A percentile compares a stretch with the other conserved stretches of the same genome.
These are phyloP conservation scores for Lentinula sp. DNA, from an alignment of 768 basidiomycete species.

Conservation along the genomic window DNA sequence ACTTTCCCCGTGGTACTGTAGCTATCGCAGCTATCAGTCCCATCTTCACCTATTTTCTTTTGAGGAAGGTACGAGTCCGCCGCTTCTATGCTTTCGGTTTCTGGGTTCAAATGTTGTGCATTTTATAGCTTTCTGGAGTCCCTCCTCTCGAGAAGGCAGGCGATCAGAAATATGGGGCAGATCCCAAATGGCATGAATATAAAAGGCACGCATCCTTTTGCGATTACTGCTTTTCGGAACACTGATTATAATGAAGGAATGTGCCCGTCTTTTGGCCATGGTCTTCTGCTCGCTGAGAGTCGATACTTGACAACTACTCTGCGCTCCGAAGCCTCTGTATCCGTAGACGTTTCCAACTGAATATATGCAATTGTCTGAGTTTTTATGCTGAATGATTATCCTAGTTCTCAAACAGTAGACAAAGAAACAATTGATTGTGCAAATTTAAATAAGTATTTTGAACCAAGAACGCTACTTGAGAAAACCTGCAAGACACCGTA, in stretches of 20 bases:
- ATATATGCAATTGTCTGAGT: no score
- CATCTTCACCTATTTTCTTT: constrained; percentile 56
- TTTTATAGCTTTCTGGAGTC: constrained; percentile 55
- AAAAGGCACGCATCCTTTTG: constrained; percentile 33
- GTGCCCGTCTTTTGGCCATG: constrained; percentile 45
- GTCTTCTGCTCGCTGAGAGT: constrained; percentile 17
- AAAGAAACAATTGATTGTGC: not conserved
- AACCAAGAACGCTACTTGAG: not conserved
- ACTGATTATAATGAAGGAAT: constrained; percentile 17
- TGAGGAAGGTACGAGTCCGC: constrained; percentile 36
- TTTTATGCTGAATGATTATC: not conserved
- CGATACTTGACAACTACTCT: no score
- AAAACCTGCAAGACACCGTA: not conserved
- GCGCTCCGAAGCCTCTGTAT: no score
- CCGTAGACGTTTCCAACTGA: no score
- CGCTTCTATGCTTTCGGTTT: not conserved
- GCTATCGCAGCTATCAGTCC: constrained; percentile 51
- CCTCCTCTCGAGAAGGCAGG: constrained; percentile 58
- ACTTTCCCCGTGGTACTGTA: constrained; percentile 38
- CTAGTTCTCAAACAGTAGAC: not conserved
- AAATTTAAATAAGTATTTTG: not conserved
- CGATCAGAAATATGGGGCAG: constrained; percentile 48
- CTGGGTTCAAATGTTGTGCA: not conserved
- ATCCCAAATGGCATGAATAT: constrained; percentile 53
- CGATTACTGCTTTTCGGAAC: not conserved